A percentile compares a stretch with the other conserved stretches of the same genome.
These are phyloP conservation scores for Russula sp. DNA, from an alignment of 768 basidiomycete species.

Conservation along the genomic window DNA sequence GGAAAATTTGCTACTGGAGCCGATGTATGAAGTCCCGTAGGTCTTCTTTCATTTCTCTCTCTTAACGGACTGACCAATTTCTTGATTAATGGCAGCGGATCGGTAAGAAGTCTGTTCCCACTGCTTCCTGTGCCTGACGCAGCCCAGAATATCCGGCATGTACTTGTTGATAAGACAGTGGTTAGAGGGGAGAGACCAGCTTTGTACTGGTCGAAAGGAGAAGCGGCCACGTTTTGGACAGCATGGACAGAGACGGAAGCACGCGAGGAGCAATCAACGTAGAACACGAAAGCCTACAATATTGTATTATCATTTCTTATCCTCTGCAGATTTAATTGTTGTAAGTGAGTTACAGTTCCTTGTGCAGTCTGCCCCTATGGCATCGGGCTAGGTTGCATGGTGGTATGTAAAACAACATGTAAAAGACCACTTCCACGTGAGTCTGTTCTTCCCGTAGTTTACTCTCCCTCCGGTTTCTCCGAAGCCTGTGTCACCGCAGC, in stretches of 20 bases:
- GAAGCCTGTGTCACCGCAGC: slow-evolving; percentile 27
- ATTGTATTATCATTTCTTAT: slow-evolving; percentile 19
- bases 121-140: neutral
- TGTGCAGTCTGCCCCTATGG: neutral
- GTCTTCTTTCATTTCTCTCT: slow-evolving; percentile 28
- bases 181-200: slow-evolving; percentile 58
- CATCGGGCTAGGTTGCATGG: slow-evolving; percentile 6
- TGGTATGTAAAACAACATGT: slow-evolving; percentile 22
- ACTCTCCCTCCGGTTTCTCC: slow-evolving; percentile 33
- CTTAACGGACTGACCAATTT: slow-evolving; percentile 1
- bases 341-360: slow-evolving; percentile 9
- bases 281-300: slow-evolving; percentile 7
- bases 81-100: slow-evolving; percentile 40
- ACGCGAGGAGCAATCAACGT: slow-evolving; percentile 8
- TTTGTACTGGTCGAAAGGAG: slow-evolving; percentile 67
- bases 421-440: neutral
- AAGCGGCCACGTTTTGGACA: slow-evolving; percentile 64
- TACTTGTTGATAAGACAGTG: slow-evolving; percentile 69
- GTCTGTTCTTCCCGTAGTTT: neutral
- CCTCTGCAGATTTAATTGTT: slow-evolving; percentile 5
- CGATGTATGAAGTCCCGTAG: slow-evolving; percentile 92
- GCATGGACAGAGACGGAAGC: slow-evolving; percentile 68
- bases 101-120: slow-evolving; percentile 39
- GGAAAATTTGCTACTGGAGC: slow-evolving; percentile 77
- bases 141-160: slow-evolving; percentile 63